Base-by-base conservation (phyloP, 2,329 filamentous ascomycete species). In the Cephalotrichum gorgonifer region DNA sequence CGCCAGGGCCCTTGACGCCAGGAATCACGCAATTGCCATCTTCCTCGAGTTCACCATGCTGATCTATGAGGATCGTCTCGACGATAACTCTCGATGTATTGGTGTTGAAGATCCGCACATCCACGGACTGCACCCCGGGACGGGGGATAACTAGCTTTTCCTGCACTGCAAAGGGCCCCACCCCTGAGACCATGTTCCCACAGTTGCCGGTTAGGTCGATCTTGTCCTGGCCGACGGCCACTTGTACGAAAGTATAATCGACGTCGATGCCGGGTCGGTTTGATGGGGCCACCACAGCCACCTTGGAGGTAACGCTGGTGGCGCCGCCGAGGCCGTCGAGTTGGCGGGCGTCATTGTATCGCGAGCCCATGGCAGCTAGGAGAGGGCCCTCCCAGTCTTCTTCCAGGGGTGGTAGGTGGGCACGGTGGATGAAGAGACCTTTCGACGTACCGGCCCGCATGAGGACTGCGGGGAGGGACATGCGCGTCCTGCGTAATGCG, bases 391-490 rank as follows among this genome's bases (percentile, higher is more conserved):
- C 65, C 75, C 78, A 81, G 54, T 71, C 62, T 9, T 60, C 27
- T 60, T 56, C 61, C 15, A 70, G 58, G 0, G 51, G 30, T 0
- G 80, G 79, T 0, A 83, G 69, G 55, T 81, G 62, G 23, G 65
- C 62, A 15, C 70, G 62, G 35, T 79, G 72, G 54, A 84, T 69
- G 52, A 83, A 74, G 4, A 83, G 65, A 14, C 75, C 79, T 51
- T 79, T 75, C 4, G 79, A 83, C 6, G 79, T 83, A 4, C 81
- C 80, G 22, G 78, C 78, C 23, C 80, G 72, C 64, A 82, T 81
- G 55, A 81, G 79, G 17, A 76, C 71, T 9, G 77, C 77, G 3
- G 69, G 69, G 2, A 76, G 53, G 9, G 53, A 51, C 27, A 57
- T 54, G 6, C 58, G 55, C 4, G 61, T 50, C 30, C 51, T 17